phyloP scores from a whole-genome alignment of 495 filamentous ascomycete genomes.

The Glarea lozoyensis region DNA sequence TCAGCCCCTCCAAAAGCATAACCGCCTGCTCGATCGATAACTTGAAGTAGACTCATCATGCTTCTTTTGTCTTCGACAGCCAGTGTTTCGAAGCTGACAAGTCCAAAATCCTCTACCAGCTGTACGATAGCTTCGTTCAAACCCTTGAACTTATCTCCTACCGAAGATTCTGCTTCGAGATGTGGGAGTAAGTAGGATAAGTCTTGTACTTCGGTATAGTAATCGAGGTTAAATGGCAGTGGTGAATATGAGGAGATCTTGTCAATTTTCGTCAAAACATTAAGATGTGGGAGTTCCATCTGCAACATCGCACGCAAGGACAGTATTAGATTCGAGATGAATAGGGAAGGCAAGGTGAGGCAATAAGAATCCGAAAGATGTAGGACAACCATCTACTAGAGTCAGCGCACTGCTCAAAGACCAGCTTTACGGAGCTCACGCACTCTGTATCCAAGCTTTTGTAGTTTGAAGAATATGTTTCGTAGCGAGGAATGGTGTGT shows the following conservation, averaged over 20 bases:
- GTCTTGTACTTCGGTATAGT: slow-evolving; percentile 96
- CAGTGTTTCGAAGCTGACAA: slow-evolving; percentile 87
- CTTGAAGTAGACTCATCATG: slow-evolving; percentile 82
- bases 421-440: slow-evolving; percentile 22
- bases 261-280: slow-evolving; percentile 96
- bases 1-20: slow-evolving; percentile 90
- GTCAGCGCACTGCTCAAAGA: slow-evolving; percentile 15
- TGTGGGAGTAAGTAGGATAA: slow-evolving; percentile 74
- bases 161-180: slow-evolving; percentile 49
- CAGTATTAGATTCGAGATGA: slow-evolving; percentile 86
- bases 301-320: slow-evolving; percentile 94
- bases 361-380: slow-evolving; percentile 89
- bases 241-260: slow-evolving; percentile 68
- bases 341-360: slow-evolving; percentile 84
- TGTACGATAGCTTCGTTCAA: slow-evolving; percentile 82
- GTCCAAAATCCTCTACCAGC: slow-evolving; percentile 76
- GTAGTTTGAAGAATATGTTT: slow-evolving; percentile 80
- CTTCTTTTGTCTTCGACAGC: slow-evolving; percentile 93
- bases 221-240: slow-evolving; percentile 89
- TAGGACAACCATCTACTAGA: slow-evolving; percentile 69
- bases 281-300: slow-evolving; percentile 90
- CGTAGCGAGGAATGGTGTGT: slow-evolving; percentile 86
- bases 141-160: slow-evolving; percentile 63
- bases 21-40: slow-evolving; percentile 83
- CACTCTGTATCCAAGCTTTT: slow-evolving; percentile 91